Base-by-base conservation (phyloP, 768 basidiomycete genomes). In the Tricholoma sp. region DNA sequence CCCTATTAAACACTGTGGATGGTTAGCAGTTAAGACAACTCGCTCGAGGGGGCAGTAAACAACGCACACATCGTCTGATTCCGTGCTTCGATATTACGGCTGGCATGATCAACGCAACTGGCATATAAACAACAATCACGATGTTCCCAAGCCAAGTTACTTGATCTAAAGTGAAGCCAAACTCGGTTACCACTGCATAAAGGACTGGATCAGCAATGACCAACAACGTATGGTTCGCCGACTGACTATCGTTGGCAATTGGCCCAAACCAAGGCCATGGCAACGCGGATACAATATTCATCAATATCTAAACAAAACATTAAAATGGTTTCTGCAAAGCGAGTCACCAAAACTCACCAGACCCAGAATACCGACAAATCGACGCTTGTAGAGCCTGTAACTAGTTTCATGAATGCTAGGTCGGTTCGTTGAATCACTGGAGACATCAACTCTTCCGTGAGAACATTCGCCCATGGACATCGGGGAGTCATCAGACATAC, bases 91-190 rank as follows among this genome's bases (percentile, higher is more conserved):
- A 72, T 57, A 82, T 79, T 27, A 89, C 61, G 8, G 76, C 64
- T 0, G 91, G 91, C 11, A 87, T 71, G 18, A 81, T 61, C 31
- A 88, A 62, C 1, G 88, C 83, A 6, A 75, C 73, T 0, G 86
- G 86, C 12, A 93, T 73, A 61, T 83, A 91, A 0, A 85, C 67
- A 34, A 82, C 74, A 3, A 81, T 76, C n/a, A 86, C 73, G 53
- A 88, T 76, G 63, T 89, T 93, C 10, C 86, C 84, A 1, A 94
- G 74, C 91, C 92, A 93, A 62, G 89, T 92, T 11, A 90, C 85
- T 68, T 88, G 71, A 68, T 84, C 75, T 18, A 91, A 71, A 0
- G 84, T 80, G 59, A 91, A 82, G n/a, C 75, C 72, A 61, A 91
- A 91, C 39, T 88, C 83, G 2, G 64, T 61, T 11, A 81, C 79